Base-by-base conservation (phyloP, 2,329 filamentous ascomycete species). In the Pseudogymnoascus sp. region DNA sequence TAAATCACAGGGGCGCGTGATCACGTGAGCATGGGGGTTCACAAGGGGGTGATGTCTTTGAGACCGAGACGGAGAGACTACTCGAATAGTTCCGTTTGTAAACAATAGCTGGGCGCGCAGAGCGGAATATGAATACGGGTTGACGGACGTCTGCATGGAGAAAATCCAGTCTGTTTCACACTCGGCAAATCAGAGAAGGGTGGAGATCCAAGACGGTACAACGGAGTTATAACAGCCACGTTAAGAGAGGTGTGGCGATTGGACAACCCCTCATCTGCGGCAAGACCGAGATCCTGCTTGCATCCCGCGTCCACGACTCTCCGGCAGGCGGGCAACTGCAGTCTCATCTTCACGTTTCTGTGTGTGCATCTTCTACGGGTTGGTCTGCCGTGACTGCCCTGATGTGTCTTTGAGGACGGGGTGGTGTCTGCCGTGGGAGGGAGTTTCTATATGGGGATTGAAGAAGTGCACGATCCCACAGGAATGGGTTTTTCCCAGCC, bases 41-140 rank as follows among this genome's bases (percentile, higher is more conserved):
- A 48, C 10, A 48, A 48, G 42, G 13, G 42, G 13, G 6, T 8
- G 21, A 6, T 48, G 7, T 48, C 21, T 48, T 48, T 48, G 42
- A 48, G 42, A 48, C 42, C 42, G n/a, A 29, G 21, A 48, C 42
- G 42, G 42, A 48, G 42, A 29, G 21, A 48, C 42, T 48, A 48
- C 42, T 52, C 48, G 29, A 55, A 55, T 55, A 55, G 48, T 55
- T 55, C 48, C 48, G 48, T 55, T 55, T 55, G 48, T 55, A 55
- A 55, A 55, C 48, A 55, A 55, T 55, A 33, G 15, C 29, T 33
- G 29, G 33, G 29, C 48, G 48, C 29, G 48, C 27, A 18, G 33
- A 12, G 29, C n/a, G 48, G 27, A 27, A 55, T 55, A 29, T 33
- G n/a, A 52, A 52, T 33, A 52, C n/a, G 27, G n/a, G n/a, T 55